Conservation (phyloP, 2,329 filamentous ascomycete genomes). For the Blumeriella jaapii region DNA sequence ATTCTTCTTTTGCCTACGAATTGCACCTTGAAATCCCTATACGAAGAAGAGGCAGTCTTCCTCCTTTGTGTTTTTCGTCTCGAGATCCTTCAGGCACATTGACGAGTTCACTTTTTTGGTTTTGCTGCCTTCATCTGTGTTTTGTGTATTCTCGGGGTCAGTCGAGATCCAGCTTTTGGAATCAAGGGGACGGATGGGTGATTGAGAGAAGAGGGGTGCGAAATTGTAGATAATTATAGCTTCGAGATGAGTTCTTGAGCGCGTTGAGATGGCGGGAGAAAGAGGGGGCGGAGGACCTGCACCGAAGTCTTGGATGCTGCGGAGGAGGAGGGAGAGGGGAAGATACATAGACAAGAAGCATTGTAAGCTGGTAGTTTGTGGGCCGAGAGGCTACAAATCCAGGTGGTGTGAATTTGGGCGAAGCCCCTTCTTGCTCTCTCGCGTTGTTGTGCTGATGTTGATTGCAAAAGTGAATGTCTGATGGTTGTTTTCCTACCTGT, state of each 20-base stretch:
- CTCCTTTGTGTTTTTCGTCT: conserved; percentile 10
- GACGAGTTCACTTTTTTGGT: conserved; percentile 10
- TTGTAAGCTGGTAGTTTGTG: conserved; percentile 5
- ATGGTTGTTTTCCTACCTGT: no score
- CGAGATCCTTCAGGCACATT: conserved; percentile 5
- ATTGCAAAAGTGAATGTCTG: conserved; percentile 1
- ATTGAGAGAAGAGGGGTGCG: conserved; percentile 3
- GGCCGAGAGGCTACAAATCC: conserved; percentile 2
- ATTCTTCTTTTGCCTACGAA: conserved; percentile 7
- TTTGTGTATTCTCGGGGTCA: conserved; percentile 3
- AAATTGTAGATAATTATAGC: conserved; percentile 10
- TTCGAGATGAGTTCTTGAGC: conserved; percentile 1
- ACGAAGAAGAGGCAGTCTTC: no score
- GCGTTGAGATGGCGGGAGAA: no score
- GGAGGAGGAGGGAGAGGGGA: neutral
- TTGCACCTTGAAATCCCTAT: no score
- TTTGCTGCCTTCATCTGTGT: conserved; percentile 2
- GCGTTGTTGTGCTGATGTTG: neutral
- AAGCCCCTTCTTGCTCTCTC: neutral
- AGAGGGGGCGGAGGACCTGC: neutral
- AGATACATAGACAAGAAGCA: no score
- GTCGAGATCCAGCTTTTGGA: conserved; percentile 4
- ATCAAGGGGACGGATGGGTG: neutral
- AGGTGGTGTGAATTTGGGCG: conserved; percentile 1
- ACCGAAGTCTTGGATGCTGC: conserved; percentile 5